Conservation (phyloP, 257 asterid species). For the Gentiana straminea region DNA sequence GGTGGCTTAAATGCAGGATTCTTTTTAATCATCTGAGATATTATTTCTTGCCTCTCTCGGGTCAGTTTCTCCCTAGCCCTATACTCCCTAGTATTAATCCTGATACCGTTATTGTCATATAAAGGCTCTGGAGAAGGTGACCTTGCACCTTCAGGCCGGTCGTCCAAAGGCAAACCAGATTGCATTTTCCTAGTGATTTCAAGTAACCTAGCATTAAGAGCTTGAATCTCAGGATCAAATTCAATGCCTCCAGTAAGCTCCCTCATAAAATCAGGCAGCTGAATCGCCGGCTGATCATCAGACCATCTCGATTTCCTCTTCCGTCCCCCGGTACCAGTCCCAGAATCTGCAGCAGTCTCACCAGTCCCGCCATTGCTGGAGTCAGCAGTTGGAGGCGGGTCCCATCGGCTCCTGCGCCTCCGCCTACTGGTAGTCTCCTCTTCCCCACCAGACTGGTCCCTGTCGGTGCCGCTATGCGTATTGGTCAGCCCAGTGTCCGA, state of each 20-base stretch:
- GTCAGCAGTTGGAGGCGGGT: constrained; percentile 70
- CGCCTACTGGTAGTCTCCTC: constrained; percentile 76
- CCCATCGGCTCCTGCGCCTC: constrained; percentile 77
- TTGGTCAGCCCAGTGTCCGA: constrained; percentile 57
- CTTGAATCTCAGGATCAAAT: constrained; percentile 83
- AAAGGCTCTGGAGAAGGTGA: constrained; percentile 98
- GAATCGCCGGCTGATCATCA: constrained; percentile 72
- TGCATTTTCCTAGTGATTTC: constrained; percentile 88
- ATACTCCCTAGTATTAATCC: constrained; percentile 89
- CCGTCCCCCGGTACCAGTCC: constrained; percentile 47
- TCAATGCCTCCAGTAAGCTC: constrained; percentile 81
- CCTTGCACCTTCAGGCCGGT: constrained; percentile 82
- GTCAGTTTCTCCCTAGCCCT: constrained; percentile 84
- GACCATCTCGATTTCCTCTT: constrained; percentile 96
- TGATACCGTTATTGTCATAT: constrained; percentile 78
- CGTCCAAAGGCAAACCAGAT: constrained; percentile 78
- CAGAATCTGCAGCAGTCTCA: constrained; percentile 22
- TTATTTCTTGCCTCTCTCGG: constrained; percentile 85
- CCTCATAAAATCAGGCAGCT: constrained; percentile 79
- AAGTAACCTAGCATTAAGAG: constrained; percentile 67
- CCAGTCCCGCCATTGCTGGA: constrained; percentile 29
- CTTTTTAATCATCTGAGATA: constrained; percentile 75
- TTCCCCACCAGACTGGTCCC: constrained; percentile 80
- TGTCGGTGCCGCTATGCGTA: constrained; percentile 68
- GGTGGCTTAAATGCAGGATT: constrained; percentile 96